phyloP scores from a whole-genome alignment of 192 early-diverging fungal species.

The Pilaira anomala region DNA sequence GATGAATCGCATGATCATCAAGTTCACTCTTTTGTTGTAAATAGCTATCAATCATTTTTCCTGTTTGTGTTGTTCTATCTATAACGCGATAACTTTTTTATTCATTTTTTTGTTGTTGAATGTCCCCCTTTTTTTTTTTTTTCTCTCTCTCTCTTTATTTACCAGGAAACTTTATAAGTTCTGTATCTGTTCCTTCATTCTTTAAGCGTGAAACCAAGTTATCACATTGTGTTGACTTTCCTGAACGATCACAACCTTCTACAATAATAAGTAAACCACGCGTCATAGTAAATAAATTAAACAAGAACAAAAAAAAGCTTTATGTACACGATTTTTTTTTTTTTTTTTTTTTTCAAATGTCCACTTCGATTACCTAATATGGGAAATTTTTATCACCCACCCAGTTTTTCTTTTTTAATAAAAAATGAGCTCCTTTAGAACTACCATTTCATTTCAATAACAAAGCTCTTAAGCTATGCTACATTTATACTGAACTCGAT shows the following conservation, averaged over 20 bases:
- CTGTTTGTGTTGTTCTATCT: constrained; percentile 91
- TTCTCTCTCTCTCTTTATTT: constrained; percentile 13
- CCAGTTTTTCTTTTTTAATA: too few species aligned
- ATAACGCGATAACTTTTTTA: background rate
- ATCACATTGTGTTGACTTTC: constrained; percentile 87
- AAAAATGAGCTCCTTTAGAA: too few species aligned
- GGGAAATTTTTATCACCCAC: too few species aligned
- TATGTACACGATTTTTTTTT: too few species aligned
- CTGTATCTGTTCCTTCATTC: constrained; percentile 37
- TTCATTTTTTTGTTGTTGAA: background rate
- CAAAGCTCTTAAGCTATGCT: too few species aligned
- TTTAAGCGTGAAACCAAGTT: constrained; percentile 61
- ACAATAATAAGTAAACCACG: constrained; percentile 88
- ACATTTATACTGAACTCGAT: too few species aligned
- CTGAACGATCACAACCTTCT: constrained; percentile 92
- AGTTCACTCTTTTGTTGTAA: constrained; percentile 66
- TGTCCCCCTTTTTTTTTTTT: background rate
- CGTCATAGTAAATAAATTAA: too few species aligned
- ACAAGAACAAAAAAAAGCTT: too few species aligned
- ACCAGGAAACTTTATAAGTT: constrained; percentile 85
- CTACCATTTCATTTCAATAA: too few species aligned
- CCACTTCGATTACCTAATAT: too few species aligned
- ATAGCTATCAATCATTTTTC: constrained; percentile 85
- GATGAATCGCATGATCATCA: constrained; percentile 81
- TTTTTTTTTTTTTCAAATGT: too few species aligned